Percentiles rank a stretch among this genome's conserved stretches.
Evolutionary conservation across 2,329 filamentous ascomycete genomes (phyloP).

Genomic region (Geosmithia morbida): DNA sequence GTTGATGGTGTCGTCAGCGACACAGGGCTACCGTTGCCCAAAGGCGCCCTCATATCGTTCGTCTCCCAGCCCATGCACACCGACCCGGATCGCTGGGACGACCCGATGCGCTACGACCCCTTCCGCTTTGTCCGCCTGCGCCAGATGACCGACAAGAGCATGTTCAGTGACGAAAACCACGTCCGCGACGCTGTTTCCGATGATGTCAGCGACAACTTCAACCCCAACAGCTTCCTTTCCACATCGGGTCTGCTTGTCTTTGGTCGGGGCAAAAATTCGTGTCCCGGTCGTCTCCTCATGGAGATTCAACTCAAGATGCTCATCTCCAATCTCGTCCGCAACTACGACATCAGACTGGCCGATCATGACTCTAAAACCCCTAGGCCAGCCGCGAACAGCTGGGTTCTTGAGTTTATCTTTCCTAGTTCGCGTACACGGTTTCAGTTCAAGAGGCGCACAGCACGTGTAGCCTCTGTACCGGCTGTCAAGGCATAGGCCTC

Average conservation of each 20-base stretch:
- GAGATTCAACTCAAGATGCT: constrained; percentile 22
- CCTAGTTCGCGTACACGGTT: neutral
- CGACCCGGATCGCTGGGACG: constrained; percentile 15
- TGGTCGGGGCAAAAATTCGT: constrained; percentile 22
- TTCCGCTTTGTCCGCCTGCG: constrained; percentile 21
- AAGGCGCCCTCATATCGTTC: constrained; percentile 17
- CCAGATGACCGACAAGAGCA: neutral
- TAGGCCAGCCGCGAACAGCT: constrained; percentile 2
- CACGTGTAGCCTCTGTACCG: constrained; percentile 15
- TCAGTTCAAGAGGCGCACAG: neutral
- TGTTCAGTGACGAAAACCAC: neutral
- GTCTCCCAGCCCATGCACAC: constrained; percentile 15
- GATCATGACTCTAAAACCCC: constrained; percentile 2
- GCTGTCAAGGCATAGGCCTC: constrained; percentile 19
- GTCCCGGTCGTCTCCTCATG: constrained; percentile 23
- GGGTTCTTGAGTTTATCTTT: constrained; percentile 5
- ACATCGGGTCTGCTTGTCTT: constrained; percentile 18
- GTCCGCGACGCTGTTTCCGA: neutral
- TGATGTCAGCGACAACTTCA: neutral
- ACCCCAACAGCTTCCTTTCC: constrained; percentile 11
- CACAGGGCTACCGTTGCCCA: constrained; percentile 16
- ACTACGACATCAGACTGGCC: constrained; percentile 14
- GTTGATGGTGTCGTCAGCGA: constrained; percentile 14
- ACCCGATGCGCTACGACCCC: constrained; percentile 22
- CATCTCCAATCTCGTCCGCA: constrained; percentile 14